Evolutionary conservation across 352 stramenopile genomes (phyloP), one percentile per base, ranked within the genome.

Genomic region (Pythium pyrilobum): DNA sequence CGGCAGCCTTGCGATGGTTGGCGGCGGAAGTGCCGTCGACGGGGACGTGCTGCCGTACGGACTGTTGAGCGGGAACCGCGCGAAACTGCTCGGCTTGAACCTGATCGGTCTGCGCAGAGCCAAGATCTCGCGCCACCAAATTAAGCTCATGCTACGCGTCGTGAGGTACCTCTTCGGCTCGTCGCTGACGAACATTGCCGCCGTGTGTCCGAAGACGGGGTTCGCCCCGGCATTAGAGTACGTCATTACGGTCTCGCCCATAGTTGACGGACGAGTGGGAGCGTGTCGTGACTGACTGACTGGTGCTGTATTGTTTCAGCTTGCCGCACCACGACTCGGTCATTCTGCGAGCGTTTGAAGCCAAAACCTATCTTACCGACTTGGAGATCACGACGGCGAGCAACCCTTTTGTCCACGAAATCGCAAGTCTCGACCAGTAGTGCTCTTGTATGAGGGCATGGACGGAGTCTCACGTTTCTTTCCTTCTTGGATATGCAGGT

Each of bases 21-120:
- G 83, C 7, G 83, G 81, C 13, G 77, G 85, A 24, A 93, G 83
- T 54, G 83, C 83, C 10, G 74, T 93, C n/a, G 81, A 92, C 49
- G 79, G 73, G 10, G 81, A 93, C 38, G 79, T 93, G 33, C 50
- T 93, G n/a, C 81, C 83, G 4, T 93, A 85, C 52, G 81, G 83
- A 6, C 69, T 86, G 21, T 76, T 77, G 13, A 71, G 81, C 6
- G 83, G 83, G 0, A 94, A 94, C 55, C 77, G 79, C 15, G 81
- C 83, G 10, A 90, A 88, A 63, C 67, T 94, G 18, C 66, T 72
- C 6, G 79, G 83, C 0, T 52, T 94, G 18, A 94, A 94, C 52
- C 69, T 93, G 6, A 60, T 93, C 20, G 83, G 83, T 0, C 56
- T 94, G 6, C 72, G 83, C 18, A 74, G 83, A 33, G 69, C 79